phyloP scores from a whole-genome alignment of 1,284 basidiomycete species.

The Exsudoporus floridanus region DNA sequence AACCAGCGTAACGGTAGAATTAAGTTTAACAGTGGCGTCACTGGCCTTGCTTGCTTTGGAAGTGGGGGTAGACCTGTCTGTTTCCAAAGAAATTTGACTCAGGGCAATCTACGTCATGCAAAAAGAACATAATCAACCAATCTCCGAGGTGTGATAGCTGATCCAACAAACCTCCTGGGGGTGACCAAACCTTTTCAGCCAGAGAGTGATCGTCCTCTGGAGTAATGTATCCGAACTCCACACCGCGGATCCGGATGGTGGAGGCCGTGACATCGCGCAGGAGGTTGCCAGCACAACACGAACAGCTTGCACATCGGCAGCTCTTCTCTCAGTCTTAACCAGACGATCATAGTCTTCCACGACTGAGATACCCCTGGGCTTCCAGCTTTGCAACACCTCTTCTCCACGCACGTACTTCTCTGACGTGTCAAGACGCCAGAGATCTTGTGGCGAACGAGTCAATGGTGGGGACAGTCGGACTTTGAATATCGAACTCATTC shows the following conservation, averaged over 20 bases:
- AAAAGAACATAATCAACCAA: background rate
- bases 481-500: slow-evolving; percentile 79
- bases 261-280: slow-evolving; percentile 43
- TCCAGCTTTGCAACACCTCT: slow-evolving; percentile 81
- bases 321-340: slow-evolving; percentile 65
- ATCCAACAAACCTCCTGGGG: slow-evolving; percentile 60
- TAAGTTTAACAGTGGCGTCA: slow-evolving; percentile 61
- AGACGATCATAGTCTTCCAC: slow-evolving; percentile 82
- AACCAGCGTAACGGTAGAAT: slow-evolving; percentile 69
- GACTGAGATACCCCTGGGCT: slow-evolving; percentile 81
- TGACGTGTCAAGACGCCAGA: slow-evolving; percentile 94
- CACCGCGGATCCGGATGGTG: slow-evolving; percentile 53
- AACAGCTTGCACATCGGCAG: slow-evolving; percentile 88
- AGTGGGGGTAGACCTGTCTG: slow-evolving; percentile 39
- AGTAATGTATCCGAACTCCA: slow-evolving; percentile 67
- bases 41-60: slow-evolving; percentile 33
- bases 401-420: slow-evolving; percentile 93
- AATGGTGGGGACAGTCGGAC: slow-evolving; percentile 82
- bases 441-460: slow-evolving; percentile 83
- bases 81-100: slow-evolving; percentile 63
- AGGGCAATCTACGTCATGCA: slow-evolving; percentile 63
- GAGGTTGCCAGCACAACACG: slow-evolving; percentile 70
- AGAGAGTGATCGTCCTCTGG: slow-evolving; percentile 66
- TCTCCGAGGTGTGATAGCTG: background rate
- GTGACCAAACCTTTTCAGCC: slow-evolving; percentile 82